Evolutionary conservation across 2,329 filamentous ascomycete species (phyloP).

Genomic region (Raffaelea arxii): DNA sequence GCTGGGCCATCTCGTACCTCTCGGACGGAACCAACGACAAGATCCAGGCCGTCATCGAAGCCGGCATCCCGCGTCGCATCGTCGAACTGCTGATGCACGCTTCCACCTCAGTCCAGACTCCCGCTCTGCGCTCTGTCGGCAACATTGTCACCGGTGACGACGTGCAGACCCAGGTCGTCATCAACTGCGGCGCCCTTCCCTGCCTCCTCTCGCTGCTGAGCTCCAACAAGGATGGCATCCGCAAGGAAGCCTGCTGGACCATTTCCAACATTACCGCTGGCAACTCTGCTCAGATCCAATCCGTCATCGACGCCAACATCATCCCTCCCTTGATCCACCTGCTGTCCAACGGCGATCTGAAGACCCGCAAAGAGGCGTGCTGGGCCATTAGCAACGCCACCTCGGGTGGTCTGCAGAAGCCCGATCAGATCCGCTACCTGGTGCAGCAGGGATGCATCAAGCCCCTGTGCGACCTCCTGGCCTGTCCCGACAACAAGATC

Average conservation of each 20-base stretch:
- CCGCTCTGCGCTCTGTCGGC: constrained; percentile 89
- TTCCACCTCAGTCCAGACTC: constrained; percentile 95
- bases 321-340: constrained; percentile 94
- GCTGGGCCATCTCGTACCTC: constrained; percentile 98
- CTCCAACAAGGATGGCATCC: constrained; percentile 97
- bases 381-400: constrained; percentile 99
- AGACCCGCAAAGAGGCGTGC: constrained; percentile 98
- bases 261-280: constrained; percentile 98
- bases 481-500: constrained; percentile 98
- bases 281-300: constrained; percentile 95
- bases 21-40: constrained; percentile 98
- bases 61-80: constrained; percentile 88
- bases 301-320: constrained; percentile 93
- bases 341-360: constrained; percentile 92
- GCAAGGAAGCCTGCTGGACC: constrained; percentile 99
- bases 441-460: constrained; percentile 93
- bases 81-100: constrained; percentile 98
- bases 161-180: constrained; percentile 97
- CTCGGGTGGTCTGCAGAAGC: constrained; percentile 94
- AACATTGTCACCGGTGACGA: constrained; percentile 99
- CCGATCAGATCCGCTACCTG: constrained; percentile 94
- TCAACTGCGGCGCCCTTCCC: constrained; percentile 90
- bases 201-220: constrained; percentile 89
- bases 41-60: constrained; percentile 98
- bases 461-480: constrained; percentile 87